phyloP scores from a whole-genome alignment of 805 yeast genomes.

The Schwanniomyces yamadae region DNA sequence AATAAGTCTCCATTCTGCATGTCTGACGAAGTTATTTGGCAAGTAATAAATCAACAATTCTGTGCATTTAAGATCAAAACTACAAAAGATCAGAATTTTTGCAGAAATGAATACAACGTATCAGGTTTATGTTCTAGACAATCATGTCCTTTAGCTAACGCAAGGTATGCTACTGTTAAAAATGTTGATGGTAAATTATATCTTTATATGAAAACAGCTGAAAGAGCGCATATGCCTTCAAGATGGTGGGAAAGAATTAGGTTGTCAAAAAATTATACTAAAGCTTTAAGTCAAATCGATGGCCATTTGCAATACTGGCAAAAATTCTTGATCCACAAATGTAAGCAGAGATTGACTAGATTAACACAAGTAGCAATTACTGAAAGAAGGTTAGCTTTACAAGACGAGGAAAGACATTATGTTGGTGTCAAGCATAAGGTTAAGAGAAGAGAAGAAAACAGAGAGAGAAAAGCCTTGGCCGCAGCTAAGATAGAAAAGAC shows the following conservation, averaged over 20 bases:
- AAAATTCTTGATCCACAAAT: constrained; percentile 83
- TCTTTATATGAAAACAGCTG: constrained; percentile 94
- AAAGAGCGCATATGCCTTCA: constrained; percentile 93
- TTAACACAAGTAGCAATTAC: constrained; percentile 94
- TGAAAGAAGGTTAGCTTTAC: constrained; percentile 87
- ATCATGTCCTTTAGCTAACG: constrained; percentile 95
- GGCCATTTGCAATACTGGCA: constrained; percentile 90
- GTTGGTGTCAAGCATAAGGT: constrained; percentile 94
- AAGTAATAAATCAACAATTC: constrained; percentile 90
- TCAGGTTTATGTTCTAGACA: constrained; percentile 90
- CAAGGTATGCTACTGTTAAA: constrained; percentile 85
- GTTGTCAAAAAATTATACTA: constrained; percentile 82
- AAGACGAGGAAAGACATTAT: constrained; percentile 88
- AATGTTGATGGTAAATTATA: constrained; percentile 76
- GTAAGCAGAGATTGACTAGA: constrained; percentile 94
- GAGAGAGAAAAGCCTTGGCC: constrained; percentile 94
- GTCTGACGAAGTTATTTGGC: constrained; percentile 93
- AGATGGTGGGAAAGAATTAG: constrained; percentile 94
- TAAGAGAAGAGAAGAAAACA: constrained; percentile 86
- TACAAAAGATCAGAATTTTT: constrained; percentile 84
- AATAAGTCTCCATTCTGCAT: constrained; percentile 13
- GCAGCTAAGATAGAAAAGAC: constrained; percentile 97
- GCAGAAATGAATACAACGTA: constrained; percentile 95
- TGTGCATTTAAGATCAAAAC: constrained; percentile 93
- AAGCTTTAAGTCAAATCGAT: constrained; percentile 87